A percentile compares a stretch with the other conserved stretches of the same genome.
These are phyloP conservation scores for Pseudogymnoascus sp. DNA, from an alignment of 2,329 filamentous ascomycete genomes.

Conservation along the genomic window DNA sequence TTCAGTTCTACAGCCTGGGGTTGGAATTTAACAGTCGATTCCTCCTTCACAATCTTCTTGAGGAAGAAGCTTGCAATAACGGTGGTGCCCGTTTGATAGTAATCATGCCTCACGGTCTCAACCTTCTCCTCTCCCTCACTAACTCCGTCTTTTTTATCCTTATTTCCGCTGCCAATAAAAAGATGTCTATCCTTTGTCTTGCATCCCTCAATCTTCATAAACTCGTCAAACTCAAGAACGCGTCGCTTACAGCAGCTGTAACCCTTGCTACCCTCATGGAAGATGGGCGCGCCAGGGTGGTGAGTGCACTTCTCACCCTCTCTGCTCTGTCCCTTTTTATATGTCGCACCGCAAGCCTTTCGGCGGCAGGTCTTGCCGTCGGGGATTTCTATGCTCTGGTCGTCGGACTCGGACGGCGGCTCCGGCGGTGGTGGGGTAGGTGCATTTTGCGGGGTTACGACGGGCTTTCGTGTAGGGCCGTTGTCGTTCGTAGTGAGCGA, in stretches of 20 bases:
- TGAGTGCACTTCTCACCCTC: slow-evolving; percentile 73
- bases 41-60: slow-evolving; percentile 89
- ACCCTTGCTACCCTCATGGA: slow-evolving; percentile 97
- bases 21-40: slow-evolving; percentile 63
- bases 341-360: slow-evolving; percentile 61
- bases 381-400: slow-evolving; percentile 64
- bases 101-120: slow-evolving; percentile 75
- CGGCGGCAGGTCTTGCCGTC: slow-evolving; percentile 70
- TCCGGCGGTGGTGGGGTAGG: slow-evolving; percentile 40
- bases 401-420: slow-evolving; percentile 80
- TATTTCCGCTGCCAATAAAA: slow-evolving; percentile 70
- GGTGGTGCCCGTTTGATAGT: slow-evolving; percentile 80
- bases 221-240: slow-evolving; percentile 95
- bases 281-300: slow-evolving; percentile 84
- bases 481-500: slow-evolving; percentile 42
- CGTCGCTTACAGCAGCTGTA: slow-evolving; percentile 95
- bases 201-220: slow-evolving; percentile 92
- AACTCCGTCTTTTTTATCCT: slow-evolving; percentile 32
- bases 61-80: slow-evolving; percentile 91
- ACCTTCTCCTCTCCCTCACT: slow-evolving; percentile 61
- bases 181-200: slow-evolving; percentile 72
- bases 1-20: slow-evolving; percentile 61
- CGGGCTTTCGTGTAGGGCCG: slow-evolving; percentile 34
- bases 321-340: slow-evolving; percentile 51
- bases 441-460: slow-evolving; percentile 36